Base-by-base conservation (phyloP, 306 rosid species). In the Prunus padus region DNA sequence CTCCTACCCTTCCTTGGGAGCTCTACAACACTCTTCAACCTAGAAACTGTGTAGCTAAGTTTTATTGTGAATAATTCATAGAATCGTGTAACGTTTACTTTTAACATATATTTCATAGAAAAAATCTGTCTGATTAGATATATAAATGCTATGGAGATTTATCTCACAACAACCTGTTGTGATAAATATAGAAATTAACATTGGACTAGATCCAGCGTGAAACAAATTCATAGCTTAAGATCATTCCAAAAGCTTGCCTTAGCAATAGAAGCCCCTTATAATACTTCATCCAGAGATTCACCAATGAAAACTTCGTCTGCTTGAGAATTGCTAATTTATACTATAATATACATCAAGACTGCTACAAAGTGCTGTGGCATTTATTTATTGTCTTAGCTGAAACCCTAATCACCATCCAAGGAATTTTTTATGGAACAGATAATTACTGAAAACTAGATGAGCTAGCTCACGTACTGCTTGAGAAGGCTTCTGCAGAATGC, bases 401-500 rank as follows among this genome's bases (percentile, higher is more conserved):
- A 65, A 65, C 49, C 26, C 50, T 1, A 31, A 33, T 52, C 50
- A 52, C 50, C 74, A 30, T 71, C 64, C 51, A 22, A 71, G 51
- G 47, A 12, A 22, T 72, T 40, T 8, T 6, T 22, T 10, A 72
- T 14, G 50, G 57, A 15, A 68, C 57, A 11, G 15, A 69, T 50
- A 33, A 26, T 19, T 50, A 10, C 51, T 49, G 33, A 12, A 40
- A 22, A 19, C 10, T 22, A 23, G 37, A 40, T 19, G 30, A 2
- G 63, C 71, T 89, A 90, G 86, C 97, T 92, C 80, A 88, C 98
- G 44, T 74, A 84, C 72, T 95, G 96, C 90, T 92, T 92, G 72
- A 95, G 96, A 76, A 92, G 98, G 74, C 85, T 86, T 75, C 89
- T 88, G 77, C 97, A 92, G 83, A 87, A 95, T 82, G 89, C 88